Evolutionary conservation across 1,139 yeast species (phyloP), one percentile per base, ranked within the genome.

Genomic region (Candida pseudoviswanathii): DNA sequence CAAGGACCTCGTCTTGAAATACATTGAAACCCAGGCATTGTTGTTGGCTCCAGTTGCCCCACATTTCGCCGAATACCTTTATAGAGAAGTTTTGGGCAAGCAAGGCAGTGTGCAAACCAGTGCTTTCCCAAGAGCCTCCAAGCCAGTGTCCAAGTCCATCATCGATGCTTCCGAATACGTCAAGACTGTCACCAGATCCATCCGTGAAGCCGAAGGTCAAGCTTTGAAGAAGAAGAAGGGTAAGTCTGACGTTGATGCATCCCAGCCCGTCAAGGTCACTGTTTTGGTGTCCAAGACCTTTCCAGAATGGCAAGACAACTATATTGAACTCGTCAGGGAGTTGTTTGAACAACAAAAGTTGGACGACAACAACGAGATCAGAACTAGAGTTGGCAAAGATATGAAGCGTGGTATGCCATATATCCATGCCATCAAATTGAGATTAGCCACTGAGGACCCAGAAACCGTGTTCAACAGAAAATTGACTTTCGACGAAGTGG

Each of bases 381-480:
- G 80, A 66, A 78, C 81, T 56, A 81, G 73, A 63, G 84, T 87
- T 52, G 87, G 87, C 55, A 84, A 83, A 66, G 94, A 87, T 61
- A 84, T 92, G 86, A 91, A 91, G 80, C 85, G 96, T 60, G 98
- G 96, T 54, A 94, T 95, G 99, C 98, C 98, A 53, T 94, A 92
- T 68, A 92, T 94, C 56, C 85, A 94, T 55, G 76, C 83, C 58
- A 76, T 94, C 68, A 90, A 94, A 70, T 88, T 85, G 65, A 85
- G 96, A 71, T 78, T 94, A 59, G 66, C 75, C 16, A 74, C 73
- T 47, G 94, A 87, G 64, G 73, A 85, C 33, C 85, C 96, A 16
- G 81, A 81, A 49, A 79, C 81, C 48, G 97, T 95, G 31, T 90
- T 94, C 75, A 84, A 89, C 77, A 82, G 98, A 71, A 86, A 90